These are phyloP conservation scores for Ascoidea tarda DNA, from an alignment of 805 yeast species.

Conservation along the genomic window DNA sequence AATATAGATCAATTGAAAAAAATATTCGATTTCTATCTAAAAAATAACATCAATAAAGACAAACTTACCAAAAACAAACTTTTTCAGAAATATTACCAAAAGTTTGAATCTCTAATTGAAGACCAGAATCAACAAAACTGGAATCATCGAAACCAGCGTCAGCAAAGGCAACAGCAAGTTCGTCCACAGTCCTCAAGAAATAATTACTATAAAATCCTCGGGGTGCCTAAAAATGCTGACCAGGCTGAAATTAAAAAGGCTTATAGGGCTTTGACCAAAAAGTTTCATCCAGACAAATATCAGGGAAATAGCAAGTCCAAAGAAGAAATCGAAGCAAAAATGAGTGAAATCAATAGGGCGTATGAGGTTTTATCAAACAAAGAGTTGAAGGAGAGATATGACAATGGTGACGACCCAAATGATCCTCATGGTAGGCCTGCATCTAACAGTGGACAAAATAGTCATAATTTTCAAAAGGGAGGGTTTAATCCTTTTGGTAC, in stretches of 20 bases:
- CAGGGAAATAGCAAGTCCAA: conserved; percentile 44
- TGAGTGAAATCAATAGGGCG: conserved; percentile 89
- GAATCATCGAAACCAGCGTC: conserved; percentile 27
- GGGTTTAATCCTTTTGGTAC: neutral
- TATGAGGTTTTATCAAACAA: conserved; percentile 71
- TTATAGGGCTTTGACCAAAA: conserved; percentile 61
- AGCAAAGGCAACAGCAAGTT: conserved; percentile 16
- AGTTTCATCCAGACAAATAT: conserved; percentile 88
- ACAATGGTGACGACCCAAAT: conserved; percentile 42
- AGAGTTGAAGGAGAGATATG: conserved; percentile 51
- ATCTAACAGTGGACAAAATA: neutral
- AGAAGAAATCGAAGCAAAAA: conserved; percentile 63
- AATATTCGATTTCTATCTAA: neutral
- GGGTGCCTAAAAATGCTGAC: conserved; percentile 51
- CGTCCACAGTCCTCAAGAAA: conserved; percentile 23
- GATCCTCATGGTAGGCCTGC: conserved; percentile 16
- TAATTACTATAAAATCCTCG: conserved; percentile 74
- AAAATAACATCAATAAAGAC: conserved; percentile 2
- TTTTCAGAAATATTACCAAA: conserved; percentile 12
- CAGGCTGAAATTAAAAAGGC: conserved; percentile 67
- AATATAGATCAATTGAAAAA: conserved; percentile 5
- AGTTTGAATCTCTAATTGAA: conserved; percentile 21
- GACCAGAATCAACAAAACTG: conserved; percentile 26
- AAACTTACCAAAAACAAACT: conserved; percentile 6
- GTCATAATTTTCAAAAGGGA: neutral